Evolutionary conservation across 2,329 filamentous ascomycete species (phyloP).

Genomic region (Penicillium sp.): DNA sequence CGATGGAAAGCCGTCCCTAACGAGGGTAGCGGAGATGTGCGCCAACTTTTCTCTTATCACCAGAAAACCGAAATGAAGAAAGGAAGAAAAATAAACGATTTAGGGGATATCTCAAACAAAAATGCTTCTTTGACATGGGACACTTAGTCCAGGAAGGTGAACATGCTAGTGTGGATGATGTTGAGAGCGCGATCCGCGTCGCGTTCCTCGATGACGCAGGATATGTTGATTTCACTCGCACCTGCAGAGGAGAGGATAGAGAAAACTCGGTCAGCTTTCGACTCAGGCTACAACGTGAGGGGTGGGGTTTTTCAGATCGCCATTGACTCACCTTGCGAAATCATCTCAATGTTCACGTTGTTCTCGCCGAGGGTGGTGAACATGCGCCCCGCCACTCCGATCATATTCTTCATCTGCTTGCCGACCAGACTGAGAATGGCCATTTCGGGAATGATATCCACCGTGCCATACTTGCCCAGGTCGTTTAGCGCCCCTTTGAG

Average conservation of each 20-base stretch:
- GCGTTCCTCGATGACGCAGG: constrained; percentile 88
- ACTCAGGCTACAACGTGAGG: constrained; percentile 1
- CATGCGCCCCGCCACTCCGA: constrained; percentile 89
- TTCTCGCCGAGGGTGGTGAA: constrained; percentile 92
- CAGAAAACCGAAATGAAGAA: constrained; percentile 8
- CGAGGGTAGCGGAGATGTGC: constrained; percentile 8
- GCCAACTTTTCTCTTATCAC: constrained; percentile 20
- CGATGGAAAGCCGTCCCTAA: too few relatives aligned
- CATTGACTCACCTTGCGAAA: constrained; percentile 75
- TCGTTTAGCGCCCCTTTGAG: constrained; percentile 65
- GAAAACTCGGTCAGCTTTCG: constrained; percentile 15
- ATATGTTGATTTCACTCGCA: constrained; percentile 98
- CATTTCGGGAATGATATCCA: constrained; percentile 88
- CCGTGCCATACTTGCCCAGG: constrained; percentile 76
- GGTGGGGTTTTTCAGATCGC: constrained; percentile 12
- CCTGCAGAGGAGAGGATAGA: constrained; percentile 54
- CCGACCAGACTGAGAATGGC: constrained; percentile 93
- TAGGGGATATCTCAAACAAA: constrained; percentile 28
- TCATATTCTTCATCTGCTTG: constrained; percentile 96
- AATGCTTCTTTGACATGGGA: constrained; percentile 16
- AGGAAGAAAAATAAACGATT: constrained; percentile 12
- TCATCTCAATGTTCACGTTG: constrained; percentile 98
- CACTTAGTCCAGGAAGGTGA: constrained; percentile 80
- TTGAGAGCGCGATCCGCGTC: constrained; percentile 93
- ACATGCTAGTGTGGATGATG: constrained; percentile 92